These are phyloP conservation scores for Tothia fuscella DNA, from an alignment of 2,329 filamentous ascomycete genomes.

Conservation along the genomic window DNA sequence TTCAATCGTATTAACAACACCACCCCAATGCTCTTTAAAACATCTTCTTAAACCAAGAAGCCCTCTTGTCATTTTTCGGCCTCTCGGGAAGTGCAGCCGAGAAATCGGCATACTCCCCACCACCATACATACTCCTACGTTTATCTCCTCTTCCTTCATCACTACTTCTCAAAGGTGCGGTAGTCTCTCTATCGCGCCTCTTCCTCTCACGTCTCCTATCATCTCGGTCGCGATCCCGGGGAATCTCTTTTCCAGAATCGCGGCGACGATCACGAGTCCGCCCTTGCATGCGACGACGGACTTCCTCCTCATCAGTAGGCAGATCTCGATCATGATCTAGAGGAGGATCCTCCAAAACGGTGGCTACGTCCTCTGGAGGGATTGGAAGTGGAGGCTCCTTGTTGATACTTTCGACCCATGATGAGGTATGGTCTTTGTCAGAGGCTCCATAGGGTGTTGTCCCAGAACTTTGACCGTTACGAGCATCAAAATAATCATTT, in stretches of 20 bases:
- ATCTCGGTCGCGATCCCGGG: slow-evolving; percentile 17
- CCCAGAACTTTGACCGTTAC: slow-evolving; percentile 4
- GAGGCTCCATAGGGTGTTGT: slow-evolving; percentile 1
- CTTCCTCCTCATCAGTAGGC: slow-evolving; percentile 27
- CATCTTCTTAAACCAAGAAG: slow-evolving; percentile 38
- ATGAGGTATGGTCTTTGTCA: slow-evolving; percentile 37
- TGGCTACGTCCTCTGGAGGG: slow-evolving; percentile 30
- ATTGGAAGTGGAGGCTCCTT: slow-evolving; percentile 35
- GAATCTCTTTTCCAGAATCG: neutral
- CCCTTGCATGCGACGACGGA: slow-evolving; percentile 24
- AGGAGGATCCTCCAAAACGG: slow-evolving; percentile 35
- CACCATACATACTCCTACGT: slow-evolving; percentile 12
- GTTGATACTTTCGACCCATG: slow-evolving; percentile 36
- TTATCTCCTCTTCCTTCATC: neutral
- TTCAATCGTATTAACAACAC: neutral
- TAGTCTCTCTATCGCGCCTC: neutral
- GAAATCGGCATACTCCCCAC: slow-evolving; percentile 25
- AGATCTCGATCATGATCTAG: slow-evolving; percentile 21
- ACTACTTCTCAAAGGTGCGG: neutral
- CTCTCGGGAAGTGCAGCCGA: slow-evolving; percentile 17
- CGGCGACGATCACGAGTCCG: slow-evolving; percentile 12
- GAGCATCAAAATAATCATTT: slow-evolving; percentile 9
- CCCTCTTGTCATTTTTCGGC: slow-evolving; percentile 24
- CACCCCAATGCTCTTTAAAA: neutral
- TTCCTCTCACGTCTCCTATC: slow-evolving; percentile 18